Evolutionary conservation across 768 basidiomycete genomes (phyloP), one percentile per base, ranked within the genome.

Genomic region (Pisolithus marmoratus): DNA sequence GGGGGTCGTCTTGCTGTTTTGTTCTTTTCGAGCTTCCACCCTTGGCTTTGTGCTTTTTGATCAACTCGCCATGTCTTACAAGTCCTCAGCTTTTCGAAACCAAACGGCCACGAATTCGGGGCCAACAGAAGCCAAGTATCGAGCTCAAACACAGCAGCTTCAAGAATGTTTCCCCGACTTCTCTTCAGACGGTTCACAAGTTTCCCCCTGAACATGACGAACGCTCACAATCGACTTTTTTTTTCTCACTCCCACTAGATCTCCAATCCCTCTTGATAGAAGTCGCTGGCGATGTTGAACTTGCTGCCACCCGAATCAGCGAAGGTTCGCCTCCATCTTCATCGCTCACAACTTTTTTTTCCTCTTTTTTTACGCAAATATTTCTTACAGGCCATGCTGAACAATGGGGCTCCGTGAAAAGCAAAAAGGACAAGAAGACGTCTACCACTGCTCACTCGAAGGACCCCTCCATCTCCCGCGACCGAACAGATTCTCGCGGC

Each of bases 371-470:
- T 5, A 20, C 34, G 36, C 54, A 66, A 48, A 62, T 31, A 34
- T 52, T 47, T 52, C 40, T 50, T 46, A 48, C 64, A 92, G 90
- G 90, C 62, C 75, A 76, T 58, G 85, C 78, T 44, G 81, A 84
- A 65, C 87, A 85, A 62, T 93, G 90, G 90, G 89, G 80, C 48
- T 81, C 87, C 50, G 90, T 90, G 52, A 82, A 81, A 56, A 85
- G 81, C 69, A 92, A 90, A 80, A 93, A 90, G 74, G 88, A 92
- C 68, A 90, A 91, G 77, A 91, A 89, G 70, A 41, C 57, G 0
- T 60, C 77, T 12, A 46, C 73, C 19, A 40, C 74, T 27, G 47
- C 70, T 38, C 56, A 62, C 41, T 65, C 83, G 46, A 87, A 82
- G 68, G 80, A 85, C 23, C 60, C 61, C 7, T 54, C 56, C 41